Evolutionary conservation across 306 rosid species (phyloP), one percentile per base, ranked within the genome.

Genomic region (Castanea mollissima): DNA sequence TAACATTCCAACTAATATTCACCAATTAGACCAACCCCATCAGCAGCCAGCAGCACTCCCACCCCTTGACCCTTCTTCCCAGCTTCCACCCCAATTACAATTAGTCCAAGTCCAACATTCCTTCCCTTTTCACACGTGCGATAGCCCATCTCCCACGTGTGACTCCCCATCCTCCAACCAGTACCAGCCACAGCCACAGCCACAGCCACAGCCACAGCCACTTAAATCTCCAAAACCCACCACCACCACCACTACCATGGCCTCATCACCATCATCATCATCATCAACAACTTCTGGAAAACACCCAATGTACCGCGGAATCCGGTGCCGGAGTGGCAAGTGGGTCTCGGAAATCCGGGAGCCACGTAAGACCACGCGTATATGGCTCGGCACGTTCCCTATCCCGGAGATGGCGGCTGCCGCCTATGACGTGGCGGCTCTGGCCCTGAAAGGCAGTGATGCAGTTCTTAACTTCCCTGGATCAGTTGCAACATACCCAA

Each of bases 321-420:
- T 92, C 76, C 89, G 99, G 3, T 76, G 89, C 85, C 79, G 99
- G 5, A 77, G 95, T 6, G 93, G 87, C 0, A 94, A 94, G 76
- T 94, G 97, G 99, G 99, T 92, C 4, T 90, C 99, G 3, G 99
- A 94, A 81, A 94, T 94, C 84, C 91, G 99, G 1, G 97, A 94
- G 85, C 99, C 97, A 0, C 87, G 93, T 1, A 91, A 90, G 78
- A 83, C 97, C 4, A 88, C 86, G 0, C 90, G 97, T 5, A 94
- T 94, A 83, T 94, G 99, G 99, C 86, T 92, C 0, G 99, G 99
- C 2, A 94, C 99, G 1, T 94, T 86, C 68, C 82, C 85, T 0
- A 79, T 89, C 0, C 82, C 97, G 38, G 99, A 94, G 80, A 94
- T 94, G 99, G 99, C 97, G 0, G 99, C 97, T 0, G 93, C 97